Conservation (phyloP, 2,329 filamentous ascomycete species). For the Curvularia sp. region DNA sequence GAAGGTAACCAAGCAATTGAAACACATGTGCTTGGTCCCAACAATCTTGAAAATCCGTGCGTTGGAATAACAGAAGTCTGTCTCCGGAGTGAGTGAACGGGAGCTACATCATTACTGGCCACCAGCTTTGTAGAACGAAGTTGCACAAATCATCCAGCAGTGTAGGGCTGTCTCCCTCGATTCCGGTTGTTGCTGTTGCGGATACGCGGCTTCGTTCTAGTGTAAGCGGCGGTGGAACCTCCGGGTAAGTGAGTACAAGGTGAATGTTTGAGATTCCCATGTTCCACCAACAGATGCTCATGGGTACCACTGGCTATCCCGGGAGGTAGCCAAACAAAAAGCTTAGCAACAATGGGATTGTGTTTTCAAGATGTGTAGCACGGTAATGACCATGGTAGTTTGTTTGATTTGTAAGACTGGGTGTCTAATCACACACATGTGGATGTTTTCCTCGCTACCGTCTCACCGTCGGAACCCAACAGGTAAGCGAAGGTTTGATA, state of each 20-base stretch:
- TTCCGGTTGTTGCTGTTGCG: neutral
- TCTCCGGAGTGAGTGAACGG: neutral
- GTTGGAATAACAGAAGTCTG: neutral
- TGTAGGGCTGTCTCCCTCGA: neutral
- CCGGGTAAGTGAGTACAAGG: constrained; percentile 22
- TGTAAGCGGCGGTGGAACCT: constrained; percentile 12
- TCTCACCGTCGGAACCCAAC: constrained; percentile 6
- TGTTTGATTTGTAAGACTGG: constrained; percentile 14
- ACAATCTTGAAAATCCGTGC: constrained; percentile 2
- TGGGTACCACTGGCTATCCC: constrained; percentile 13
- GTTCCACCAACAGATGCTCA: constrained; percentile 31
- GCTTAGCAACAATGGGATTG: constrained; percentile 7
- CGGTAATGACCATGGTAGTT: neutral
- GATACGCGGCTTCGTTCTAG: neutral
- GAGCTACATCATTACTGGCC: neutral
- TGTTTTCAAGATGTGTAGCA: neutral
- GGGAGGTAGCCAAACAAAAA: constrained; percentile 7
- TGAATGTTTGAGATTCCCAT: constrained; percentile 6
- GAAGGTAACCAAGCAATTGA: constrained; percentile 20
- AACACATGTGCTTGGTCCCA: constrained; percentile 6
- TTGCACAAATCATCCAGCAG: neutral
- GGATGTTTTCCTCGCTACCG: constrained; percentile 7
- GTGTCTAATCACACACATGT: neutral
- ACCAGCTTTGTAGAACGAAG: neutral
- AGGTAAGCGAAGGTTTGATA: neutral